Evolutionary conservation across 306 rosid species (phyloP).

Genomic region (Vigna trinervia): DNA sequence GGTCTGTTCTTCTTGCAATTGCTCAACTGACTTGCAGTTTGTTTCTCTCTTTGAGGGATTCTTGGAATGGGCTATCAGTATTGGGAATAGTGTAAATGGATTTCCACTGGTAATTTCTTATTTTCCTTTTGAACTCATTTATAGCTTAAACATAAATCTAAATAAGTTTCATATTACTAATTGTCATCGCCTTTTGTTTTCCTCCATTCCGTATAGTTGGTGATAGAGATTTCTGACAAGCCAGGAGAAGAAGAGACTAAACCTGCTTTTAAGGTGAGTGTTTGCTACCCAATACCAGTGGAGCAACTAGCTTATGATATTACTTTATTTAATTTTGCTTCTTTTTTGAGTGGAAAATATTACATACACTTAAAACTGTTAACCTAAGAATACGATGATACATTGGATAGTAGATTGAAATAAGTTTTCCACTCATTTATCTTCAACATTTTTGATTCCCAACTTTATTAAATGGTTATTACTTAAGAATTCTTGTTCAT

Average conservation of each 20-base stretch:
- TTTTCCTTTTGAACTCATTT: conserved; percentile 31
- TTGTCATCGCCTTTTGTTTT: conserved; percentile 30
- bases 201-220: conserved; percentile 67
- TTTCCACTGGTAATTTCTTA: conserved; percentile 78
- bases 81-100: conserved; percentile 91
- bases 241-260: conserved; percentile 87
- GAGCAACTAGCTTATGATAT: conserved; percentile 23
- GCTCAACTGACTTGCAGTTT: conserved; percentile 58
- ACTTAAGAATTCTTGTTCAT: conserved; percentile 6
- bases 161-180: conserved; percentile 35
- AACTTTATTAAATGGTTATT: background rate
- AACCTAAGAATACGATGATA: conserved; percentile 2
- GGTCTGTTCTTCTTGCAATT: conserved; percentile 27
- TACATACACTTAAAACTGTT: background rate
- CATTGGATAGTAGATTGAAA: conserved; percentile 3
- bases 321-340: conserved; percentile 6
- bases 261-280: conserved; percentile 94
- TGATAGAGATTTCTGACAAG: conserved; percentile 95
- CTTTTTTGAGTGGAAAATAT: conserved; percentile 1
- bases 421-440: background rate
- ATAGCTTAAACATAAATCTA: conserved; percentile 10
- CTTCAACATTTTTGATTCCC: background rate
- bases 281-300: conserved; percentile 27
- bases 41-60: conserved; percentile 79
- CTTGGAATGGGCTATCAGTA: conserved; percentile 72